A percentile compares a stretch with the other conserved stretches of the same genome.
Evolutionary conservation across 495 filamentous ascomycete genomes (phyloP).

Genomic region (Oidiodendron maius): DNA sequence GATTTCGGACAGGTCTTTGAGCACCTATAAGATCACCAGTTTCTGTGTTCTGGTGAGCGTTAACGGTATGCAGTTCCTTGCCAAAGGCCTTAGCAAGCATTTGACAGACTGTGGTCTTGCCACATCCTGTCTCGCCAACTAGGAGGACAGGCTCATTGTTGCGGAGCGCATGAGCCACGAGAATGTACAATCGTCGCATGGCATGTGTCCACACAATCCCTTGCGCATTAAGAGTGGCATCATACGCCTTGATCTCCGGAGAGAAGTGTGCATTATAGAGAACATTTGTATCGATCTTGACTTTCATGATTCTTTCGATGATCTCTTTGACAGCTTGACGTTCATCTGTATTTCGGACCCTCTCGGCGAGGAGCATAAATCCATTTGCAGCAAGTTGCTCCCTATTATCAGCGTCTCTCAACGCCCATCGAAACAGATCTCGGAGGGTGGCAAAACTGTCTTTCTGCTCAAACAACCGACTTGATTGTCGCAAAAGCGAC

Average conservation of each 20-base stretch:
- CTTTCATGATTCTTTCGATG: conserved; percentile 90
- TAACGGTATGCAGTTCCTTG: conserved; percentile 77
- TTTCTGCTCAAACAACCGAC: conserved; percentile 90
- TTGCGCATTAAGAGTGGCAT: conserved; percentile 36
- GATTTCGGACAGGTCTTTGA: conserved; percentile 84
- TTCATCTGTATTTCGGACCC: conserved; percentile 88
- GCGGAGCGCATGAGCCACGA: conserved; percentile 76
- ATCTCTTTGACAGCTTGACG: conserved; percentile 75
- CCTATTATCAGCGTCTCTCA: conserved; percentile 73
- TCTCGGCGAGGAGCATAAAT: conserved; percentile 91
- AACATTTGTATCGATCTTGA: conserved; percentile 64
- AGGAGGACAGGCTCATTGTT: conserved; percentile 93
- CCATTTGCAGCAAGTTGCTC: conserved; percentile 89
- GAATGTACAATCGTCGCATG: conserved; percentile 82
- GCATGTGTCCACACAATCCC: conserved; percentile 89
- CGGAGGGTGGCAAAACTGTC: conserved; percentile 94
- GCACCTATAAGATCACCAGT: conserved; percentile 96
- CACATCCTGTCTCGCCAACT: conserved; percentile 94
- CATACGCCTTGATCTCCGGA: conserved; percentile 50
- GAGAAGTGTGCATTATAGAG: conserved; percentile 58
- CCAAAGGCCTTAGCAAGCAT: conserved; percentile 74
- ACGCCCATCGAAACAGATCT: conserved; percentile 97
- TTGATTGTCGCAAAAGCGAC: conserved; percentile 80
- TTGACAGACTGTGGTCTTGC: conserved; percentile 95
- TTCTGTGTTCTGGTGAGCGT: conserved; percentile 96